Base-by-base conservation (phyloP, 305 asterid species). In the Fraxinus ornus region DNA sequence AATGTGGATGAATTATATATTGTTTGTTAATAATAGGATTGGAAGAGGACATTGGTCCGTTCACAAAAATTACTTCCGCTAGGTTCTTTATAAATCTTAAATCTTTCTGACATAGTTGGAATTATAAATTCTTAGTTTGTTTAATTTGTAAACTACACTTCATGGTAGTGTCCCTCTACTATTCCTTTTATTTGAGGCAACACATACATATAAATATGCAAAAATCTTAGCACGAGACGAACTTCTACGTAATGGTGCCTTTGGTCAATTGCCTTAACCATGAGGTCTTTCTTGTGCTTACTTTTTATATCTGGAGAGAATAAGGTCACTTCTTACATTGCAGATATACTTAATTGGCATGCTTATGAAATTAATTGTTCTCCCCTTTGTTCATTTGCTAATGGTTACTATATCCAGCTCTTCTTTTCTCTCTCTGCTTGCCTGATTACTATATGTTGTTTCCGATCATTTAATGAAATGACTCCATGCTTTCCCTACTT, bases 401-500 rank as follows among this genome's bases (percentile, higher is more conserved):
- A n/a, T 71, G 76, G 4, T 72, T 36, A 49, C 9, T 35, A 62
- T 37, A 33, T 76, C 71, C 4, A 68, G 44, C 24, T 30, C 21
- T 52, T 35, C 24, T 32, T 81, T n/a, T 8, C n/a, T 33, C 47
- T 82, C 49, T 79, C 44, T 35, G 26, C 68, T 35, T 55, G 79
- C 81, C 66, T 41, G 78, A 35, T 4, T 35, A 33, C 36, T 33
- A 33, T 80, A 21, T 77, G 7, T 21, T 77, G 77, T 71, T 81
- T 78, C n/a, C 13, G 35, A 75, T 36, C 24, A 15, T 37, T 30
- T 37, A 80, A 49, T 70, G 73, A 78, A 80, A 49, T 70, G 73
- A 78, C 77, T 85, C 52, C 32, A 28, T 66, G 79, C 24, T 47
- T 80, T 78, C 68, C 9, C 33, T 77, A 44, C 24, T 76, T 85